A percentile compares a stretch with the other conserved stretches of the same genome.
phyloP scores from a whole-genome alignment of 2,329 filamentous ascomycete genomes.

The Botryosphaeria dothidea region DNA sequence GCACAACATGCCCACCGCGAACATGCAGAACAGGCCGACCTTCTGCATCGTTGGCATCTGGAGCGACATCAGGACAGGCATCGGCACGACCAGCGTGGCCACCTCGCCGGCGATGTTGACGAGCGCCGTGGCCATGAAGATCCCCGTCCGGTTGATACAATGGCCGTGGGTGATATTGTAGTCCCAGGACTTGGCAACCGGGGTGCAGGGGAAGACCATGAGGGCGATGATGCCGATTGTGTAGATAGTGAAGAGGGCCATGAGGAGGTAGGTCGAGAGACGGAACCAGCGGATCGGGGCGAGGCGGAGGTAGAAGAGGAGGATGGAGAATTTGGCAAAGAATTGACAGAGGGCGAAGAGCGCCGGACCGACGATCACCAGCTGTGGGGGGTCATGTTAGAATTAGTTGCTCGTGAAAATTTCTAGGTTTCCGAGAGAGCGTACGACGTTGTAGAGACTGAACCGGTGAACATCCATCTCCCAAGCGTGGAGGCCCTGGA shows the following conservation, averaged over 20 bases:
- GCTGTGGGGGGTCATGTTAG: neutral
- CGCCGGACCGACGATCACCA: conserved; percentile 21
- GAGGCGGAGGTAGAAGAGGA: conserved; percentile 24
- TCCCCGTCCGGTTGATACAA: conserved; percentile 25
- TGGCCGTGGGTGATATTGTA: conserved; percentile 19
- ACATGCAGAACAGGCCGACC: conserved; percentile 26
- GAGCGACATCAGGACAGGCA: conserved; percentile 27
- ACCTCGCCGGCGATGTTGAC: conserved; percentile 29
- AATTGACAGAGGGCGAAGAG: conserved; percentile 22
- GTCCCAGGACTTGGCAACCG: conserved; percentile 27
- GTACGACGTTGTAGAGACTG: conserved; percentile 18
- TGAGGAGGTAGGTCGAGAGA: conserved; percentile 2
- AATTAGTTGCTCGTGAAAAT: too few species aligned
- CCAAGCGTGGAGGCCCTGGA: conserved; percentile 26
- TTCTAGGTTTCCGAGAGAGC: neutral
- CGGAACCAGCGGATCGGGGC: conserved; percentile 24
- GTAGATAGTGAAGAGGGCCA: conserved; percentile 23
- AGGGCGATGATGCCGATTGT: conserved; percentile 26
- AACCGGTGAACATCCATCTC: conserved; percentile 25
- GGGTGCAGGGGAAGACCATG: conserved; percentile 27
- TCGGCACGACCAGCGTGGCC: conserved; percentile 26
- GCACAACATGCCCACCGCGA: conserved; percentile 23
- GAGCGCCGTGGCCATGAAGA: conserved; percentile 27
- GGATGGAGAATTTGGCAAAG: conserved; percentile 24
- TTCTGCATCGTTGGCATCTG: conserved; percentile 28